These are phyloP conservation scores for Gnaphalium uliginosum DNA, from an alignment of 129 eudicot genomes.

Conservation along the genomic window DNA sequence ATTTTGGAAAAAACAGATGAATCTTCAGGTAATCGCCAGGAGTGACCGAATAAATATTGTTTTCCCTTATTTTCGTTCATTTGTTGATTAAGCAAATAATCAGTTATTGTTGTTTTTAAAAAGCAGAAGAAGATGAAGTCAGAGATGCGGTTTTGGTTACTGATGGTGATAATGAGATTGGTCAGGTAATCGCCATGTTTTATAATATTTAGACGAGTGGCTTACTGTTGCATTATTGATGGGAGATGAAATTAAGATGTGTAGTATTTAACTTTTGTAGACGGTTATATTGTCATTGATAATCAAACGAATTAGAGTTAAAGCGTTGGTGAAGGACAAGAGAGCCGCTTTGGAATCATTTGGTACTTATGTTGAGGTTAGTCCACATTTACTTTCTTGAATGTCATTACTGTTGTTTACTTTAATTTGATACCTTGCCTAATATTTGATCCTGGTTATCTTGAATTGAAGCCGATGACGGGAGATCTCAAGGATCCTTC, in stretches of 20 bases:
- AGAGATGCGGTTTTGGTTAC: conserved; percentile 90
- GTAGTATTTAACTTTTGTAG: conserved; percentile 44
- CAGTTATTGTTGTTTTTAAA: conserved; percentile 23
- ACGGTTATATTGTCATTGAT: conserved; percentile 79
- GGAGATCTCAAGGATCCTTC: conserved; percentile 68
- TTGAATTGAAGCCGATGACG: conserved; percentile 51
- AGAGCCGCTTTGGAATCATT: conserved; percentile 89
- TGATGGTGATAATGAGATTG: conserved; percentile 91
- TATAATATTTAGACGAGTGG: neutral
- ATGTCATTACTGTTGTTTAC: neutral
- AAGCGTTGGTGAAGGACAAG: conserved; percentile 89
- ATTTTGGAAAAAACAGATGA: conserved; percentile 48
- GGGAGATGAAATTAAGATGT: conserved; percentile 1
- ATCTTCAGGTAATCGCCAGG: conserved; percentile 45
- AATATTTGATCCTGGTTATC: conserved; percentile 22
- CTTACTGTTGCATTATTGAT: neutral
- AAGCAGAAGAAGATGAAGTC: conserved; percentile 63
- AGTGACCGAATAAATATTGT: neutral
- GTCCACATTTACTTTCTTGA: conserved; percentile 16
- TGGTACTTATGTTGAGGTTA: conserved; percentile 96
- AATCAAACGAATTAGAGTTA: conserved; percentile 76
- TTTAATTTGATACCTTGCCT: conserved; percentile 9
- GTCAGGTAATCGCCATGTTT: conserved; percentile 55
- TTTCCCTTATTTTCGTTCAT: conserved; percentile 11
- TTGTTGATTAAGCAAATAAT: conserved; percentile 9